Conservation (phyloP, 2,329 filamentous ascomycete species). For the Penicillium freii region DNA sequence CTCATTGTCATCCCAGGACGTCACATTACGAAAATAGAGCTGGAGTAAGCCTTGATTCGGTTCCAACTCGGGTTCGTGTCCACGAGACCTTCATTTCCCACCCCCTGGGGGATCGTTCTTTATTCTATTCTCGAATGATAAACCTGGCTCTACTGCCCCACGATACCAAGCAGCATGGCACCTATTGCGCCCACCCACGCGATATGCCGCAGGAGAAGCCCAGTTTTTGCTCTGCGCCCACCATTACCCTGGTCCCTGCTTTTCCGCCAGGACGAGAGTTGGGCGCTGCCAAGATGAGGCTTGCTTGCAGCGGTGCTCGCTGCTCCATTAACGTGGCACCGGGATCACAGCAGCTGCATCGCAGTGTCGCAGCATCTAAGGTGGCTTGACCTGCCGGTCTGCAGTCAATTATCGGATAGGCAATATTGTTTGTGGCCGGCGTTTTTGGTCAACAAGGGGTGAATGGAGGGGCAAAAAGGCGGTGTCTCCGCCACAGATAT, state of each 20-base stretch:
- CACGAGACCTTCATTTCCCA: slow-evolving; percentile 11
- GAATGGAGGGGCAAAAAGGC: slow-evolving; percentile 19
- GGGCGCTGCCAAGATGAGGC: slow-evolving; percentile 13
- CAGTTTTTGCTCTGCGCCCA: slow-evolving; percentile 7
- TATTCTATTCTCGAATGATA: slow-evolving; percentile 14
- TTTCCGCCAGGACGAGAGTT: slow-evolving; percentile 7
- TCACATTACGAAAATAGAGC: slow-evolving; percentile 82
- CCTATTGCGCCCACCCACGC: not conserved
- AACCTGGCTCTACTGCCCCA: slow-evolving; percentile 7
- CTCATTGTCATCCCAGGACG: slow-evolving; percentile 85
- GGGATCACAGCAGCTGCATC: slow-evolving; percentile 17
- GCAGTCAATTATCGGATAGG: not conserved
- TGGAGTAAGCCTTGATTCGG: slow-evolving; percentile 60
- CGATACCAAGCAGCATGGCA: slow-evolving; percentile 6
- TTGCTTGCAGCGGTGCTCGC: slow-evolving; percentile 8
- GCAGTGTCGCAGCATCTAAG: slow-evolving; percentile 1
- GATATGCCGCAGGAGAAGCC: not conserved
- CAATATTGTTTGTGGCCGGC: slow-evolving; percentile 2
- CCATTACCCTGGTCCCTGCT: slow-evolving; percentile 5
- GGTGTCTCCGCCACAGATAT: slow-evolving; percentile 23
- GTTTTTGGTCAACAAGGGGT: not conserved
- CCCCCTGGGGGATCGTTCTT: not conserved
- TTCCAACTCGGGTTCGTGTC: slow-evolving; percentile 4
- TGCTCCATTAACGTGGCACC: slow-evolving; percentile 18
- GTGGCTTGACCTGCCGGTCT: slow-evolving; percentile 13